Percentiles rank a stretch among this genome's conserved stretches.
phyloP scores from a whole-genome alignment of 2,329 filamentous ascomycete genomes.

The Pseudogymnoascus sp. region DNA sequence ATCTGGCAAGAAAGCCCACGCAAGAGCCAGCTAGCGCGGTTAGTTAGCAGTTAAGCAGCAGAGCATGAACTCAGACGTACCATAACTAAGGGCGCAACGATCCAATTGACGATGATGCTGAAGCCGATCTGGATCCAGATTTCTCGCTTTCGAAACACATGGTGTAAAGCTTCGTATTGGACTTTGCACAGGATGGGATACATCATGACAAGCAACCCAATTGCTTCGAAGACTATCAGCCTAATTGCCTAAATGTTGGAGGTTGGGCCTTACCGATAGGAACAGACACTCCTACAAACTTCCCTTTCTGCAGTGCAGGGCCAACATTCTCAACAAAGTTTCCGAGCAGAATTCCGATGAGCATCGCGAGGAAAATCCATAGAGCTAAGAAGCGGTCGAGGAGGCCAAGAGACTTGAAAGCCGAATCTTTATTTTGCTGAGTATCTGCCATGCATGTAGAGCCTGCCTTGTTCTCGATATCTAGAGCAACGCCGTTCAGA shows the following conservation, averaged over 20 bases:
- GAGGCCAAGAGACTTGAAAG: conserved; percentile 30
- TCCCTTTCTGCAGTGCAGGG: conserved; percentile 47
- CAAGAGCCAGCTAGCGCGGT: conserved; percentile 41
- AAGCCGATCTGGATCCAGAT: conserved; percentile 76
- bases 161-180: conserved; percentile 64
- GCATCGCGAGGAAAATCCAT: conserved; percentile 59
- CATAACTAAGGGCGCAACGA: conserved; percentile 79
- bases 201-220: conserved; percentile 86
- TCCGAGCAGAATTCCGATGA: conserved; percentile 52
- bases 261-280: conserved; percentile 45
- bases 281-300: conserved; percentile 54
- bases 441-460: background rate
- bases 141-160: conserved; percentile 48
- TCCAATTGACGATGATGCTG: conserved; percentile 72
- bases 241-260: background rate
- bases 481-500: background rate
- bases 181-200: conserved; percentile 88
- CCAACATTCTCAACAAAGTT: conserved; percentile 51
- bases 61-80: conserved; percentile 15
- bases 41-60: background rate
- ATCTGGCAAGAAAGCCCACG: conserved; percentile 61
- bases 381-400: conserved; percentile 43
- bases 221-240: conserved; percentile 12
- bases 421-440: background rate
- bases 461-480: background rate